Evolutionary conservation across 2,329 filamentous ascomycete species (phyloP), one percentile per base, ranked within the genome.

Genomic region (Exophiala aquamarina): DNA sequence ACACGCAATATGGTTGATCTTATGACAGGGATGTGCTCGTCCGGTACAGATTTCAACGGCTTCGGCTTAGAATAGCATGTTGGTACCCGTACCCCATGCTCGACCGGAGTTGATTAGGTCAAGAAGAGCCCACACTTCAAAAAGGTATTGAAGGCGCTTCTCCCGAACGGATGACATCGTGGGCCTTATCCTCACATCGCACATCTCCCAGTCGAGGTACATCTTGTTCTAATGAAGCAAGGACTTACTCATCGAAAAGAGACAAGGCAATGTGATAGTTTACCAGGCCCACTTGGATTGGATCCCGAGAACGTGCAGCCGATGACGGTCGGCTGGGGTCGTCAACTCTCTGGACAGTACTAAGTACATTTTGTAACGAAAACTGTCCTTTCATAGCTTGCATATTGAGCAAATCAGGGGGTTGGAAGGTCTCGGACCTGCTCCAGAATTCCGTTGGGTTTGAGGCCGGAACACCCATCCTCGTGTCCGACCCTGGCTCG

Each of bases 331-430:
- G 17, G 9, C 19, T 26, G 7, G 15, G 7, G n/a, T 4, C 15
- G 13, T 35, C 10, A 3, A 32, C 11, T 14, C 13, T 10, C 13
- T 10, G 13, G 21, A 10, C n/a, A 9, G 31, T 44, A 21, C 41
- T 44, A 5, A 44, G 29, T 11, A 44, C 26, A 14, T 44, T 44
- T 19, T 44, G 14, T 23, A 44, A 17, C 5, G 41, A 44, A 26
- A 35, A 44, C 4, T 33, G 17, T 3, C 41, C 41, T 35, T 33
- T 56, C 10, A 63, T 64, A 4, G 66, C 66, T 45, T 65, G 62
- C 28, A 59, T 61, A 29, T 64, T 67, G 3, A 69, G 56, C 9
- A 70, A 44, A 1, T 60, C 64, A 5, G 63, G 62, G 13, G 64
- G 66, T 36, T 44, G 41, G 21, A 44, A 35, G 17, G 26, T 33